A percentile compares a stretch with the other conserved stretches of the same genome.
Evolutionary conservation across 2,329 filamentous ascomycete species (phyloP).

Genomic region (Metarhizium humberi): DNA sequence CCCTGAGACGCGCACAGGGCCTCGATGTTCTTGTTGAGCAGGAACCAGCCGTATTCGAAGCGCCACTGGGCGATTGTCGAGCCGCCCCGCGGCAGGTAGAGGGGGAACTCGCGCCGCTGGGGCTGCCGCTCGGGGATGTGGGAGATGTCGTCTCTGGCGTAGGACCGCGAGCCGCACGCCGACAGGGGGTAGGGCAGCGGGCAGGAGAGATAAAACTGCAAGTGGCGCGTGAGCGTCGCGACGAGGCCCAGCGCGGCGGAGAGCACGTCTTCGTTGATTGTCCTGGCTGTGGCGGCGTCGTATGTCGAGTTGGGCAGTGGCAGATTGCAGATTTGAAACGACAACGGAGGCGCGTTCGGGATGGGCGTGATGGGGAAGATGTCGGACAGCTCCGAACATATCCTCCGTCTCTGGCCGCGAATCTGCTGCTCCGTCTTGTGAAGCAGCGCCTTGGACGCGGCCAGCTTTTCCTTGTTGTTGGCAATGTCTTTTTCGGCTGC

Average conservation of each 20-base stretch:
- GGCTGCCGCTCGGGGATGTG: conserved; percentile 36
- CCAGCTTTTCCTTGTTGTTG: conserved; percentile 50
- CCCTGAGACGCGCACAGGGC: conserved; percentile 54
- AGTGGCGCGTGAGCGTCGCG: conserved; percentile 61
- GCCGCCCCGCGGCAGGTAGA: conserved; percentile 56
- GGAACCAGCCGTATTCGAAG: conserved; percentile 92
- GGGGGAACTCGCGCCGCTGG: conserved; percentile 63
- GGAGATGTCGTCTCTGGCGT: conserved; percentile 67
- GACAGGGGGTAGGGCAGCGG: conserved; percentile 74
- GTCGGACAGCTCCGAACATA: conserved; percentile 70
- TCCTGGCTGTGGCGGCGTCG: conserved; percentile 35
- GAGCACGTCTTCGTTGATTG: conserved; percentile 57
- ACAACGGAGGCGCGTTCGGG: conserved; percentile 48
- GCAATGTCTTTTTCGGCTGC: conserved; percentile 51
- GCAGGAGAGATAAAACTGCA: conserved; percentile 75
- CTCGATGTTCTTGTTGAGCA: conserved; percentile 95
- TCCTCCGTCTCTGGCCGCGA: conserved; percentile 77
- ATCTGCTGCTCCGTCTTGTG: conserved; percentile 54
- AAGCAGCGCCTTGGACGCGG: conserved; percentile 44
- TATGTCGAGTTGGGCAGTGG: conserved; percentile 74
- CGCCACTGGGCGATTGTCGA: conserved; percentile 68
- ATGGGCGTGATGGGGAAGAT: conserved; percentile 74
- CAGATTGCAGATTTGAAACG: conserved; percentile 75
- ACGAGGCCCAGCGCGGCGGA: conserved; percentile 77
- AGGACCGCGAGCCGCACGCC: conserved; percentile 63